Evolutionary conservation across 1,284 basidiomycete species (phyloP), one percentile per base, ranked within the genome.

Genomic region (Sporisorium sorghi): DNA sequence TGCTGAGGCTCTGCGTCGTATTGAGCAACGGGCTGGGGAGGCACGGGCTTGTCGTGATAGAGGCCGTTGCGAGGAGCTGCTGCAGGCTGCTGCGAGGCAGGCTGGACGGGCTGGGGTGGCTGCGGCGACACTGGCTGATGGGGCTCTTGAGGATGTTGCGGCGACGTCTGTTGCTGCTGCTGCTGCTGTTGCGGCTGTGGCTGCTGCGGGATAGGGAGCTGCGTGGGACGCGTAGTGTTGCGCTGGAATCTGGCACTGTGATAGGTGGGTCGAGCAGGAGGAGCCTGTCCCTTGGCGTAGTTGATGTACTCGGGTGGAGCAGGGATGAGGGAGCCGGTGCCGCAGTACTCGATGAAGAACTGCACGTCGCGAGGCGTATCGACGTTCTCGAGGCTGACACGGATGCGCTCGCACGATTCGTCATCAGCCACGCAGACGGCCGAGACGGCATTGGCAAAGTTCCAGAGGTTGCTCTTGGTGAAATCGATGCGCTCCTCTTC

Each of bases 341-440:
- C 82, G 52, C 70, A 75, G 47, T 77, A 67, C 35, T 81, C 78
- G 39, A 84, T 81, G 65, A 83, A 84, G 55, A 57, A 58, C 17
- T 72, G 63, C 21, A 83, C 77, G 46, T 84, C 83, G 26, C 77
- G 60, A 3, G 64, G 62, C 15, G 82, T 73, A 23, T 84, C 82
- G 56, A 81, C 80, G 39, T 71, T 76, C 59, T 84, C 82, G 19
- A 84, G 71, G 32, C 81, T 71, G 49, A 83, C 82, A 19, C 82
- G 72, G 24, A 83, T 75, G 11, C 80, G 71, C 56, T 84, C 82
- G 69, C 82, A 84, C 1, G 75, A 77, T 55, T 97, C 93, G 83
- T 99, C 97, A 83, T 99, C 96, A 21, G 91, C 88, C 14, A 99
- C 95, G 81, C 97, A 99, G 26, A 97, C 92, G 8, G 93, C 93